A percentile compares a stretch with the other conserved stretches of the same genome.
phyloP scores from a whole-genome alignment of 2,329 filamentous ascomycete species.

The Phaeophleospora eucalypticola region DNA sequence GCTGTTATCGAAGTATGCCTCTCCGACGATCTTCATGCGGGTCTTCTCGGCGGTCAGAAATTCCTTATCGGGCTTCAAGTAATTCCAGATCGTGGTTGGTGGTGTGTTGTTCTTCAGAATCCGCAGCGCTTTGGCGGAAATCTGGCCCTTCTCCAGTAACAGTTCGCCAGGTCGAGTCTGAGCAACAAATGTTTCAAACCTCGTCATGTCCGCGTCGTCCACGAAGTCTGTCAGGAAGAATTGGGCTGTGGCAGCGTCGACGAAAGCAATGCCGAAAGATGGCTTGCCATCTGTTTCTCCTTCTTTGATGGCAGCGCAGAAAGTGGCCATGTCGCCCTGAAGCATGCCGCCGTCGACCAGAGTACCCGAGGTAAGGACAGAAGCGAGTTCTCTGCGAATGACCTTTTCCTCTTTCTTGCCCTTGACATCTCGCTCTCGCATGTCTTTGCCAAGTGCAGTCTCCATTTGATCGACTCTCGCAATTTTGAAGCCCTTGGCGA shows the following conservation, averaged over 20 bases:
- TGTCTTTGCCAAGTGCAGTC: conserved; percentile 91
- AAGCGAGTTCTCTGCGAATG: conserved; percentile 84
- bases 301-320: conserved; percentile 87
- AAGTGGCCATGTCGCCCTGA: conserved; percentile 95
- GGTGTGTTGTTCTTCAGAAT: conserved; percentile 95
- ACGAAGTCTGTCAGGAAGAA: conserved; percentile 90
- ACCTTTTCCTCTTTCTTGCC: conserved; percentile 82
- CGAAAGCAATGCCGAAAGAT: conserved; percentile 86
- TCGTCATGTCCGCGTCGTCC: conserved; percentile 89
- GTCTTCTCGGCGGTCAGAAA: conserved; percentile 87
- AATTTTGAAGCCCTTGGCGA: conserved; percentile 96
- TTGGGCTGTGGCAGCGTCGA: conserved; percentile 91
- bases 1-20: conserved; percentile 67
- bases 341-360: conserved; percentile 95
- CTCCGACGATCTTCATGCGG: conserved; percentile 72
- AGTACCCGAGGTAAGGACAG: conserved; percentile 86
- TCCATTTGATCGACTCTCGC: conserved; percentile 96
- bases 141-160: conserved; percentile 72
- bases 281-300: conserved; percentile 66
- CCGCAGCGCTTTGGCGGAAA: conserved; percentile 84
- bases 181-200: conserved; percentile 94
- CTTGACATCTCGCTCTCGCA: conserved; percentile 79
- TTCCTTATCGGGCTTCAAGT: conserved; percentile 78
- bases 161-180: conserved; percentile 87
- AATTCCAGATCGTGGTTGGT: conserved; percentile 92